Evolutionary conservation across 2,329 filamentous ascomycete genomes (phyloP).

Genomic region (Zymoseptoria brevis): DNA sequence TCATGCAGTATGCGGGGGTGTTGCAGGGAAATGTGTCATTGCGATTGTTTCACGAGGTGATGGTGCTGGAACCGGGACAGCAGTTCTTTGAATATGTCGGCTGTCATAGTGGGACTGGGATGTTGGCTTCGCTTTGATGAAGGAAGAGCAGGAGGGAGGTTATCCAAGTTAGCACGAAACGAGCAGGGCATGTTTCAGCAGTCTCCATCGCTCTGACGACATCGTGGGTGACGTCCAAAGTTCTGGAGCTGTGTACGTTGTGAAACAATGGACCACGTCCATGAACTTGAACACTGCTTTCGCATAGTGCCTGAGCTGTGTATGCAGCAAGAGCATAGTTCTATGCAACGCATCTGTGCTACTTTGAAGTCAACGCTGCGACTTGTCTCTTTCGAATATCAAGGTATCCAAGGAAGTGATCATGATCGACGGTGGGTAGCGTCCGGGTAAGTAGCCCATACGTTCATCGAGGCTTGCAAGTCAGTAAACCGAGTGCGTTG

Average conservation of each 20-base stretch:
- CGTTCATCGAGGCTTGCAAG: too few species aligned
- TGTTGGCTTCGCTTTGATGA: conserved; percentile 11
- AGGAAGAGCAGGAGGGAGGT: background rate
- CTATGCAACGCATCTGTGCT: background rate
- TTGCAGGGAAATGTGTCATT: conserved; percentile 17
- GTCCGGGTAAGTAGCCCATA: too few species aligned
- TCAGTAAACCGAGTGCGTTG: too few species aligned
- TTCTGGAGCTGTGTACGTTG: background rate
- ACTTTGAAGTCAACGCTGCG: background rate
- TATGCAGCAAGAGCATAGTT: background rate
- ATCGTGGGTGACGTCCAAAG: background rate
- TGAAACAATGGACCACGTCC: background rate
- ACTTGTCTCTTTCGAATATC: background rate
- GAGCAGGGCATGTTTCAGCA: background rate
- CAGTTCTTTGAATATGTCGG: conserved; percentile 20
- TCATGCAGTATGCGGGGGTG: conserved; percentile 19
- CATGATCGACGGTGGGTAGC: too few species aligned
- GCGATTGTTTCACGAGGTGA: conserved; percentile 19
- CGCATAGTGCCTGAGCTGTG: background rate
- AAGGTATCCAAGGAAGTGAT: background rate
- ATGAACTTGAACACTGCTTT: background rate
- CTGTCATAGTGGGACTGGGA: conserved; percentile 17
- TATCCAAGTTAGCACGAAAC: background rate
- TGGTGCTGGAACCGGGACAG: conserved; percentile 18
- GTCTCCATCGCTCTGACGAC: background rate